Conservation (phyloP, 2,329 filamentous ascomycete genomes). For the Ophiobolus disseminans region DNA sequence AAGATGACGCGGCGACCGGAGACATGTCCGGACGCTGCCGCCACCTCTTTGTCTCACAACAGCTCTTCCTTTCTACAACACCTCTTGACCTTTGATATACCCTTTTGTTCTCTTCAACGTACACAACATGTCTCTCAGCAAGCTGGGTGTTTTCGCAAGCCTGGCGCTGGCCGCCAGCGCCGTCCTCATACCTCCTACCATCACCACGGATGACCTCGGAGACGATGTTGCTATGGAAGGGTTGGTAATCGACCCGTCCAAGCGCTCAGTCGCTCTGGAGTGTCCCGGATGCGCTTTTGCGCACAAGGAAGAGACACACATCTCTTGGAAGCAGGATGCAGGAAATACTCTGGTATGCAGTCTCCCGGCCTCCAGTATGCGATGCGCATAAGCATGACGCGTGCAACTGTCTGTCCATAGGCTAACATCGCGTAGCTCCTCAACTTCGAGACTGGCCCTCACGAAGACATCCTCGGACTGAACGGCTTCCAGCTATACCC, state of each 20-base stretch:
- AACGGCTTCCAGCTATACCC: slow-evolving; percentile 50
- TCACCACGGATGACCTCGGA: slow-evolving; percentile 36
- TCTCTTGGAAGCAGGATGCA: slow-evolving; percentile 38
- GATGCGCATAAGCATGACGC: too few species aligned
- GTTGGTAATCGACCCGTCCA: slow-evolving; percentile 41
- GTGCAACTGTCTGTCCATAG: too few species aligned
- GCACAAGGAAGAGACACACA: slow-evolving; percentile 22
- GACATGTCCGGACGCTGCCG: slow-evolving; percentile 17
- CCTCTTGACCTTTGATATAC: slow-evolving; percentile 15
- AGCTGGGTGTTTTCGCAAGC: slow-evolving; percentile 42
- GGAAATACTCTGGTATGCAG: slow-evolving; percentile 47
- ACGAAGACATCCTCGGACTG: slow-evolving; percentile 42
- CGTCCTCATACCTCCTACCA: slow-evolving; percentile 44
- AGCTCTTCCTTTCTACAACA: slow-evolving; percentile 17
- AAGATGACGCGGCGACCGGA: slow-evolving; percentile 26
- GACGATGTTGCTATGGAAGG: slow-evolving; percentile 41
- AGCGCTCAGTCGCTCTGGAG: slow-evolving; percentile 42
- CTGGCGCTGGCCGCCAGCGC: slow-evolving; percentile 48
- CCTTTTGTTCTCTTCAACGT: slow-evolving; percentile 19
- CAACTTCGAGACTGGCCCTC: slow-evolving; percentile 45
- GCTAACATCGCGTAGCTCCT: slow-evolving; percentile 41
- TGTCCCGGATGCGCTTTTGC: slow-evolving; percentile 46
- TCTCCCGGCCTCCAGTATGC: not conserved
- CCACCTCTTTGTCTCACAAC: slow-evolving; percentile 19
- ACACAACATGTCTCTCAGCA: slow-evolving; percentile 38